These are phyloP conservation scores for Cardamine resedifolia DNA, from an alignment of 345 rosid species.

Conservation along the genomic window DNA sequence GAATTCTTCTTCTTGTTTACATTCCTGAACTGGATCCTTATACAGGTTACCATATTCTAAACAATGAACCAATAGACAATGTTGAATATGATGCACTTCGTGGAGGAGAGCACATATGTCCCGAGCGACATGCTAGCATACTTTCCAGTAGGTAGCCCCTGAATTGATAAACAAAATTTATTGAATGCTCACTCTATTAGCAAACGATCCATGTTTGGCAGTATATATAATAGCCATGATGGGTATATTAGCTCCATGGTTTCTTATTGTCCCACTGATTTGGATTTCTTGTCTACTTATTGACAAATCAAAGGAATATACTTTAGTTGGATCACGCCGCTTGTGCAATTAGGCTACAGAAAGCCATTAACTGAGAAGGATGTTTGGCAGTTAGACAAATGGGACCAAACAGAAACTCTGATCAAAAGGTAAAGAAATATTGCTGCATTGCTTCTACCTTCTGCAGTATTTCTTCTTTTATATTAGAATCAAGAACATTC, in stretches of 20 bases:
- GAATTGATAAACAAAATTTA: not conserved
- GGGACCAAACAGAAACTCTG: conserved; percentile 90
- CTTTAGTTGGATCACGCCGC: conserved; percentile 89
- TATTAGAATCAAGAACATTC: conserved; percentile 12
- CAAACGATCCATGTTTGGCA: not conserved
- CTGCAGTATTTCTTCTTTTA: too few species aligned
- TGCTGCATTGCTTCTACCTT: conserved; percentile 7
- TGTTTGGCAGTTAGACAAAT: conserved; percentile 86
- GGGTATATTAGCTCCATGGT: not conserved
- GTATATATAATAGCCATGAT: not conserved
- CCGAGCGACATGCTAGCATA: conserved; percentile 69
- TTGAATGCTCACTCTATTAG: not conserved
- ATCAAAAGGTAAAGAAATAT: conserved; percentile 50
- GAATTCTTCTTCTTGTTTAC: conserved; percentile 65
- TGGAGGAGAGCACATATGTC: conserved; percentile 73
- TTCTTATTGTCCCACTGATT: conserved; percentile 13
- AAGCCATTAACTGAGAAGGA: conserved; percentile 89
- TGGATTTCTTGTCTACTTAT: conserved; percentile 20
- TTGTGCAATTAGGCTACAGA: conserved; percentile 80
- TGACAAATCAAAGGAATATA: conserved; percentile 48
- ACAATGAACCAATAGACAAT: conserved; percentile 48
- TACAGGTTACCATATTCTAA: conserved; percentile 59
- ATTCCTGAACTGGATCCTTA: conserved; percentile 69
- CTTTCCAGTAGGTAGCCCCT: conserved; percentile 70
- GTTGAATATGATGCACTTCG: conserved; percentile 75